Evolutionary conservation across 179 eudicot genomes (phyloP).

Genomic region (Drosera spatulata): DNA sequence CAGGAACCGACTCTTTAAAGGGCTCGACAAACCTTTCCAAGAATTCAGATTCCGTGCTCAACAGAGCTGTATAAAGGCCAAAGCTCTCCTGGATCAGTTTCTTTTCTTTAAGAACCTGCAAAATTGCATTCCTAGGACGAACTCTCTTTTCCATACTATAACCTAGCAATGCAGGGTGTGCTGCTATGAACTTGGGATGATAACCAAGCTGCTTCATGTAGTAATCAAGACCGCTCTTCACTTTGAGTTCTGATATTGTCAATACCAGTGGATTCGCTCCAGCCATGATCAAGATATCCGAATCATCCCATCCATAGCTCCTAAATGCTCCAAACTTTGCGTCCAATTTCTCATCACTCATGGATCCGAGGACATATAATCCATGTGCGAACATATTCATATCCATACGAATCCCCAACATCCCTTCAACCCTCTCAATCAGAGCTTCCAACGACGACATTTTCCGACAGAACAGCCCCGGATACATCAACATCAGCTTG

Average conservation of each 20-base stretch:
- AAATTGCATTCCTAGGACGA: constrained; percentile 17
- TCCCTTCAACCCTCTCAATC: constrained; percentile 9
- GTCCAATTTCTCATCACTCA: constrained; percentile 4
- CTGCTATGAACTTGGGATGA: constrained; percentile 8
- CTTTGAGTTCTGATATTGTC: constrained; percentile 11
- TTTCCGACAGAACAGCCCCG: no score
- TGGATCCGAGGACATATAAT: constrained; percentile 3
- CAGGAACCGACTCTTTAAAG: no score
- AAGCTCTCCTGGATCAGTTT: constrained; percentile 3
- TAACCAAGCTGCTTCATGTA: constrained; percentile 21
- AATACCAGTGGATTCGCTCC: constrained; percentile 14
- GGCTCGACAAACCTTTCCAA: no score
- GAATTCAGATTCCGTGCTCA: no score
- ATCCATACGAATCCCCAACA: constrained; percentile 20
- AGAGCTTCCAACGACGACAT: no score
- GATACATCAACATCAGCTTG: neutral
- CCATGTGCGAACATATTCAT: constrained; percentile 20
- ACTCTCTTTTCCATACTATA: constrained; percentile 22
- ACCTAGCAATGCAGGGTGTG: constrained; percentile 3
- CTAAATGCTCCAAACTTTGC: constrained; percentile 13
- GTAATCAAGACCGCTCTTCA: constrained; percentile 11
- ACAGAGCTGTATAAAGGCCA: constrained; percentile 1
- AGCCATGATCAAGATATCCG: constrained; percentile 9
- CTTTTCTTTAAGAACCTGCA: constrained; percentile 16
- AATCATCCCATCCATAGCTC: constrained; percentile 25